Percentiles rank a stretch among this genome's conserved stretches.
Evolutionary conservation across 2,329 filamentous ascomycete species (phyloP).

Genomic region (Aspergillus glaucus): DNA sequence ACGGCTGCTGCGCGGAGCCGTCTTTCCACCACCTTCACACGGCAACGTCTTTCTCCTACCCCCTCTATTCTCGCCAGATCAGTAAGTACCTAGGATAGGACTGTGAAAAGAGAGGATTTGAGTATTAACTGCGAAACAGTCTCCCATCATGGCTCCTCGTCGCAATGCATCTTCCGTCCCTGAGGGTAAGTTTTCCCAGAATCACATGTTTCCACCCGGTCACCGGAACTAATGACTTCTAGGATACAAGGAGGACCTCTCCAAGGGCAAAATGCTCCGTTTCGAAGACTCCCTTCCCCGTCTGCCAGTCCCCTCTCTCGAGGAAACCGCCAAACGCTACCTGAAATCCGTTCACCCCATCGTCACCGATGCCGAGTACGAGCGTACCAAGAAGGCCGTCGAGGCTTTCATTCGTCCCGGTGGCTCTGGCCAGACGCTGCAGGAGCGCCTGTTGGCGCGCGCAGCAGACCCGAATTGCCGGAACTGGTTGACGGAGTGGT

Average conservation of each 20-base stretch:
- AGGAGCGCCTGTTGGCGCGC: conserved; percentile 76
- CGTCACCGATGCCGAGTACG: conserved; percentile 53
- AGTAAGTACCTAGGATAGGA: background rate
- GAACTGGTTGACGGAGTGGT: conserved; percentile 98
- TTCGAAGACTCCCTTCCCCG: conserved; percentile 60
- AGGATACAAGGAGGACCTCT: conserved; percentile 60
- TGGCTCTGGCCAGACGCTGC: conserved; percentile 72
- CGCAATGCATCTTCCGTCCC: conserved; percentile 41
- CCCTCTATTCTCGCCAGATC: conserved; percentile 28
- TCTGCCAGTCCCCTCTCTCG: conserved; percentile 57
- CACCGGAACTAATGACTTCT: conserved; percentile 4
- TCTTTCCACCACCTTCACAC: conserved; percentile 34
- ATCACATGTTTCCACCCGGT: conserved; percentile 14
- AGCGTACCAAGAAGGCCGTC: conserved; percentile 68
- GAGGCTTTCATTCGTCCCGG: conserved; percentile 84
- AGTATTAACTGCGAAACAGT: conserved; percentile 17
- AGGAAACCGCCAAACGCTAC: conserved; percentile 59
- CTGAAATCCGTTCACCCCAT: conserved; percentile 62
- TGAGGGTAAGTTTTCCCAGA: conserved; percentile 31
- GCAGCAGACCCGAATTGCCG: conserved; percentile 72
- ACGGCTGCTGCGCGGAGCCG: conserved; percentile 38
- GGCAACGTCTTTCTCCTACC: conserved; percentile 31
- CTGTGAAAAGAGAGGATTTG: background rate
- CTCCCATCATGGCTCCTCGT: conserved; percentile 34
- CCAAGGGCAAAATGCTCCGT: conserved; percentile 59